These are phyloP conservation scores for Exophiala xenobiotica DNA, from an alignment of 2,329 filamentous ascomycete species.

Conservation along the genomic window DNA sequence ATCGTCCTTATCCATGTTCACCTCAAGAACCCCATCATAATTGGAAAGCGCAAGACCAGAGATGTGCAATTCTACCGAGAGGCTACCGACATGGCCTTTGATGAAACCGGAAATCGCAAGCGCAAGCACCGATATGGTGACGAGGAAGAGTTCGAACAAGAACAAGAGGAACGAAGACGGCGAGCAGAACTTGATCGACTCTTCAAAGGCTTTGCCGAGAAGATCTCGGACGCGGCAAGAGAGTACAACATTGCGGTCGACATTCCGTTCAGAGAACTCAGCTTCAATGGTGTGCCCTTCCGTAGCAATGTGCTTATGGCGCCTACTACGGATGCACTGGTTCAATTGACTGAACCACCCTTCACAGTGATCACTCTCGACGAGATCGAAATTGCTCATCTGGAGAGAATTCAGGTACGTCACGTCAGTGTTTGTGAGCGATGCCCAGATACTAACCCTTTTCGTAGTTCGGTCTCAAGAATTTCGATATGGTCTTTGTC, in stretches of 20 bases:
- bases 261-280: slow-evolving; percentile 93
- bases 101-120: slow-evolving; percentile 97
- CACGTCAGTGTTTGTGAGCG: not conserved
- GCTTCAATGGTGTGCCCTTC: slow-evolving; percentile 94
- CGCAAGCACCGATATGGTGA: slow-evolving; percentile 97
- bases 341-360: slow-evolving; percentile 93
- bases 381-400: slow-evolving; percentile 92
- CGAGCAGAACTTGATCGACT: slow-evolving; percentile 90
- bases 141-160: slow-evolving; percentile 97
- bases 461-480: slow-evolving; percentile 86
- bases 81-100: slow-evolving; percentile 97
- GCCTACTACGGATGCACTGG: slow-evolving; percentile 92
- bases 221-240: slow-evolving; percentile 92
- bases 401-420: slow-evolving; percentile 76
- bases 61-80: slow-evolving; percentile 98
- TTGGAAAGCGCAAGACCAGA: slow-evolving; percentile 98
- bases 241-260: slow-evolving; percentile 90
- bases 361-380: slow-evolving; percentile 95
- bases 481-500: slow-evolving; percentile 97
- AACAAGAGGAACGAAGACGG: slow-evolving; percentile 91
- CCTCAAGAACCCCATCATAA: slow-evolving; percentile 95
- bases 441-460: slow-evolving; percentile 31
- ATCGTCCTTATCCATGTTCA: slow-evolving; percentile 98
- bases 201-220: slow-evolving; percentile 95
- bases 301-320: slow-evolving; percentile 94